Evolutionary conservation across 2,329 filamentous ascomycete genomes (phyloP), one percentile per base, ranked within the genome.

Genomic region (Didymosphaeria variabile): DNA sequence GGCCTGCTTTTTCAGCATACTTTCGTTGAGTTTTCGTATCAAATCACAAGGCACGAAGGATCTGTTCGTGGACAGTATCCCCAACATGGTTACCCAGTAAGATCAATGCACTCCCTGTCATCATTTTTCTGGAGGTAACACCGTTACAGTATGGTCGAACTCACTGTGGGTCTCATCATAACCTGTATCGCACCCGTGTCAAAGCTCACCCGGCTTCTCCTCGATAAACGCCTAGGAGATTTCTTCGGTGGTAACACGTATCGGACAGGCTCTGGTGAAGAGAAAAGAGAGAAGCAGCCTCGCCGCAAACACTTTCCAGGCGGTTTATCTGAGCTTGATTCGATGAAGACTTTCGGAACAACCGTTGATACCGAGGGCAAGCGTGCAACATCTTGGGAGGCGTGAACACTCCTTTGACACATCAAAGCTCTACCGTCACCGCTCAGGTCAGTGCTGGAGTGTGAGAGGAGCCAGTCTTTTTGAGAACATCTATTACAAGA

Each of bases 341-440:
- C 53, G 23, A 46, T 55, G 53, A 55, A 55, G 53, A 55, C 53
- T n/a, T 55, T 55, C 42, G 36, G 53, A 7, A 45, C 36, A 29
- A 55, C 53, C 13, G 34, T 55, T 19, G 53, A 53, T 53, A 17
- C 38, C 38, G 40, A 44, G 3, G 17, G 4, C 40, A 44, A 44
- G 1, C 17, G 17, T 21, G 10, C 40, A 44, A 19, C 40, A 19
- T 44, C 40, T 21, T 3, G 34, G 10, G 50, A 53, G 29, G 26
- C 29, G 3, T 36, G 9, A 12, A 36, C 9, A 36, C 34, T 15
- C 9, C 34, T 36, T 15, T 15, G 1, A 5, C 34, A 36, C 34
- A 15, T 36, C 34, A 36, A 5, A 34, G 31, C 9, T 12, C 34
- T 2, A 29, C 26, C 26, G 26, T 29, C 26, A 29, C 26, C 26